Base-by-base conservation (phyloP, 2,329 filamentous ascomycete species). In the Verticillium dahliae region DNA sequence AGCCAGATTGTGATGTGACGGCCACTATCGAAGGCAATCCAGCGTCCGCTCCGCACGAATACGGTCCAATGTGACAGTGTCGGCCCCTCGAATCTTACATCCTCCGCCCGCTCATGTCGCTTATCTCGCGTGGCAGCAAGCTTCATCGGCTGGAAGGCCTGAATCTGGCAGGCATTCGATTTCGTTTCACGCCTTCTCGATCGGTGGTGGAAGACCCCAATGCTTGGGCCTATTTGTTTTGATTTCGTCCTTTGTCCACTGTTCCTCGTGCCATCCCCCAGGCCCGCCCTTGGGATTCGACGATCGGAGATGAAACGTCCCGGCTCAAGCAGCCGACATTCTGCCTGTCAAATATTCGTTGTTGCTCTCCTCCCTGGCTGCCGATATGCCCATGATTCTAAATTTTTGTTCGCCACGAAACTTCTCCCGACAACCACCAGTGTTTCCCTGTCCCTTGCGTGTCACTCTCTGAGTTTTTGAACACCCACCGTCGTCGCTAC, bases 401-500 rank as follows among this genome's bases (percentile, higher is more conserved):
- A 11, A 22, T 27, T 22, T 27, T 22, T 52, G 3, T 52, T 27
- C 45, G 18, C 18, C 7, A 52, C 22, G 6, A 31, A 27, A 18
- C 5, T 27, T 52, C 18, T 52, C 13, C 18, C 7, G 22, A 9
- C 45, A 52, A 5, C 9, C 39, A 45, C 7, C 39, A n/a, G n/a
- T 4, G 39, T 52, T 52, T 52, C 18, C 45, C 7, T 52, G 22
- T 37, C 58, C 60, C 60, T 62, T 60, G 52, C 52, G 56, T 56
- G 52, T 58, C 58, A 60, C 39, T 41, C 62, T 60, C 52, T 60
- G 54, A 41, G 55, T 52, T 27, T 38, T 27, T 35, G 13, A 39
- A 54, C 52, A 13, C 13, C 50, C 18, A 56, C 60, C 50, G 61
- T 62, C 27, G 27, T 31, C 27, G 27, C 33, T 22, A 61, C 56